These are phyloP conservation scores for Pigoraptor vietnamica DNA, from an alignment of 78 protist genomes.

Conservation along the genomic window DNA sequence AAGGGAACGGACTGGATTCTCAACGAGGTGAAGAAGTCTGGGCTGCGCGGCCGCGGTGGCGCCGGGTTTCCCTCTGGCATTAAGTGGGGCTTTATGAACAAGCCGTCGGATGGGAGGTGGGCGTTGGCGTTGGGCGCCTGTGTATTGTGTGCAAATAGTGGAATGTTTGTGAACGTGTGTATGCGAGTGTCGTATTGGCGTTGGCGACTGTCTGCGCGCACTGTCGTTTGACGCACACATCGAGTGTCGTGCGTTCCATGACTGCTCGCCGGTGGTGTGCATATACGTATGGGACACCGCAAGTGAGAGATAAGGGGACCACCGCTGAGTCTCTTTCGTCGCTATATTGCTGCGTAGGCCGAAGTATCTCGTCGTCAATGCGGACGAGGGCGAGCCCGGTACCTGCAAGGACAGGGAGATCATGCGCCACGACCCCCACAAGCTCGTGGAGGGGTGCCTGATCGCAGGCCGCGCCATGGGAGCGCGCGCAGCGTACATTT, in stretches of 20 bases:
- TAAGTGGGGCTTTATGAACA: conserved; percentile 95
- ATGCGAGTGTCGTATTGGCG: not conserved
- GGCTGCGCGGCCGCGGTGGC: conserved; percentile 96
- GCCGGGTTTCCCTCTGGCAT: conserved; percentile 98
- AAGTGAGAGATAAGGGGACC: not conserved
- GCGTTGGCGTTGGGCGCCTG: too few species aligned
- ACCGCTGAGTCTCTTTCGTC: not conserved
- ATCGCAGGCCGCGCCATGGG: conserved; percentile 96
- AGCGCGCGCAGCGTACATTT: conserved; percentile 96
- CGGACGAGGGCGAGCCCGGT: conserved; percentile 99
- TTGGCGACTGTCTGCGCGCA: too few species aligned
- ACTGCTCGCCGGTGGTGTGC: not conserved
- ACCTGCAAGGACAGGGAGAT: conserved; percentile 99
- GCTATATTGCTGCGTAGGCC: conserved; percentile 35
- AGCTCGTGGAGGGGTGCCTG: conserved; percentile 93
- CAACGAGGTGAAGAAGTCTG: conserved; percentile 85
- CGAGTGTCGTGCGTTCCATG: not conserved
- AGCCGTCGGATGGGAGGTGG: conserved; percentile 30
- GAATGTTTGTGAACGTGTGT: not conserved
- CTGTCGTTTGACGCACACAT: too few species aligned
- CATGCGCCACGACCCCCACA: conserved; percentile 98
- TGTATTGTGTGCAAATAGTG: too few species aligned
- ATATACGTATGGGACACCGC: not conserved
- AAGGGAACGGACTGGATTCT: conserved; percentile 71
- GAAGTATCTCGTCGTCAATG: conserved; percentile 96